Percentiles rank a stretch among this genome's conserved stretches.
phyloP scores from a whole-genome alignment of 768 basidiomycete genomes.

The Tricholoma furcatifolium region DNA sequence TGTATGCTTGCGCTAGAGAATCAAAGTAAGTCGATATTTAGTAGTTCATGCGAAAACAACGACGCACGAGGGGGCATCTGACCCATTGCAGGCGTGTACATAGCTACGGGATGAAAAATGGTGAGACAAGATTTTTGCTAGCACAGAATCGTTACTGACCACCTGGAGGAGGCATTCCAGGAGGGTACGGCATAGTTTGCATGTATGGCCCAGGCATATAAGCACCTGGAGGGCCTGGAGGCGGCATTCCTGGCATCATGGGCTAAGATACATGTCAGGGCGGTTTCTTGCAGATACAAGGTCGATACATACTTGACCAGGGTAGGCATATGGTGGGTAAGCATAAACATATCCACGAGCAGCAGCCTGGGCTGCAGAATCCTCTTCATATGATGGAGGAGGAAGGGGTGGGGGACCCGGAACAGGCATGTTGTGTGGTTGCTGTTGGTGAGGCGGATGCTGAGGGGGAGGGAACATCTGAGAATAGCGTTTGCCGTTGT shows the following conservation, averaged over 20 bases:
- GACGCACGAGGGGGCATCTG: constrained; percentile 86
- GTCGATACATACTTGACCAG: constrained; percentile 59
- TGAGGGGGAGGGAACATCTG: constrained; percentile 69
- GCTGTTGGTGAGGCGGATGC: constrained; percentile 61
- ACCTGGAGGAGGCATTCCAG: constrained; percentile 76
- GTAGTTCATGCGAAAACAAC: background rate
- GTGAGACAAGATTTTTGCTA: constrained; percentile 1
- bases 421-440: constrained; percentile 62
- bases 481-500: constrained; percentile 83
- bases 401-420: constrained; percentile 69
- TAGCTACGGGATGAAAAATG: constrained; percentile 44
- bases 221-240: constrained; percentile 72
- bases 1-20: constrained; percentile 71
- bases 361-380: constrained; percentile 58
- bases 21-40: constrained; percentile 2
- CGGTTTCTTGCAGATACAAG: background rate
- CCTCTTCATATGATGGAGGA: constrained; percentile 80
- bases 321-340: constrained; percentile 77
- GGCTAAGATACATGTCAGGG: constrained; percentile 38
- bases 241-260: constrained; percentile 85
- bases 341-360: constrained; percentile 66
- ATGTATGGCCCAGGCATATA: constrained; percentile 83
- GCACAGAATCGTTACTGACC: constrained; percentile 41
- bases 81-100: constrained; percentile 84
- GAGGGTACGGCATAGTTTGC: constrained; percentile 84